phyloP scores from a whole-genome alignment of 768 basidiomycete genomes.

The Calocybe indica region DNA sequence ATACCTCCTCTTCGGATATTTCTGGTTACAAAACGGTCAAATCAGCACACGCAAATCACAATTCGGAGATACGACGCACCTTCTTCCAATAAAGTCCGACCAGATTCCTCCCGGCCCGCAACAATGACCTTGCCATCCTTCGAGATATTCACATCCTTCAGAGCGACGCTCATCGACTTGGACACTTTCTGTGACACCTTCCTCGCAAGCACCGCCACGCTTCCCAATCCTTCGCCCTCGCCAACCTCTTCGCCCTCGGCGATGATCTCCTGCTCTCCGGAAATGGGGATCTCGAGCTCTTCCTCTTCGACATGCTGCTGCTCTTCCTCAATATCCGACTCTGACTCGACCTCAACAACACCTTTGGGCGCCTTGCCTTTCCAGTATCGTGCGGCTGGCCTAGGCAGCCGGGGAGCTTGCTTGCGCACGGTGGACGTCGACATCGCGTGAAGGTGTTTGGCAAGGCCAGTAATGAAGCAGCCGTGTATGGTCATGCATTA shows the following conservation, averaged over 20 bases:
- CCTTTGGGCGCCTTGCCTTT: slow-evolving; percentile 87
- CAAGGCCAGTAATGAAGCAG: slow-evolving; percentile 5
- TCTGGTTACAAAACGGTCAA: slow-evolving; percentile 24
- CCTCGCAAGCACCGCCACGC: slow-evolving; percentile 7
- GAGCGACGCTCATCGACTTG: slow-evolving; percentile 64
- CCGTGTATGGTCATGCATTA: neutral
- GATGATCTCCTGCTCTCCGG: slow-evolving; percentile 48
- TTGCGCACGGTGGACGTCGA: slow-evolving; percentile 43
- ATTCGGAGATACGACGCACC: slow-evolving; percentile 28
- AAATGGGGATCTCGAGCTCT: slow-evolving; percentile 57
- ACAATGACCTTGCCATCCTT: slow-evolving; percentile 76
- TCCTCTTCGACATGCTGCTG: slow-evolving; percentile 25
- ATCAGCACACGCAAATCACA: slow-evolving; percentile 5
- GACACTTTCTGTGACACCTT: slow-evolving; percentile 18
- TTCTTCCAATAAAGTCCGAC: slow-evolving; percentile 60
- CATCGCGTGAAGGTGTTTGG: neutral
- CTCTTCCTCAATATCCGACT: slow-evolving; percentile 57
- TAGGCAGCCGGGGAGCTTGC: slow-evolving; percentile 70
- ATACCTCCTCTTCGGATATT: slow-evolving; percentile 48
- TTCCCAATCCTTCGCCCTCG: slow-evolving; percentile 34
- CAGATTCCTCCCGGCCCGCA: slow-evolving; percentile 73
- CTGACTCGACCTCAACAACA: slow-evolving; percentile 48
- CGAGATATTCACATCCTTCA: slow-evolving; percentile 79
- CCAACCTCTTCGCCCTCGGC: slow-evolving; percentile 40
- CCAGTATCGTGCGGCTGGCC: slow-evolving; percentile 83